Conservation (phyloP, 345 rosid genomes). For the Reutealis trisperma region DNA sequence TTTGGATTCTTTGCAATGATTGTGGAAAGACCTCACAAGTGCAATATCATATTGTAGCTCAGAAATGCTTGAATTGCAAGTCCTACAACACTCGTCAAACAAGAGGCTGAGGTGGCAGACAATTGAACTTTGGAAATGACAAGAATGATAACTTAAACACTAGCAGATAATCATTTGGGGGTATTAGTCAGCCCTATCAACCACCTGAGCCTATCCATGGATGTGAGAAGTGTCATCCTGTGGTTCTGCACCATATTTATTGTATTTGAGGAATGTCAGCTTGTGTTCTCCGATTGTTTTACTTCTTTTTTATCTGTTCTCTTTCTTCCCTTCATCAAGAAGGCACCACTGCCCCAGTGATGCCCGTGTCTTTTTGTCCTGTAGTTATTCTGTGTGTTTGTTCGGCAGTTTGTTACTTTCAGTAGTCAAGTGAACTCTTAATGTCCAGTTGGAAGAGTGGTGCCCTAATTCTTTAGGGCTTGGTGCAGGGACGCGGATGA, state of each 20-base stretch:
- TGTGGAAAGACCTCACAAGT: conserved; percentile 64
- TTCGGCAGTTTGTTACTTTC: no score
- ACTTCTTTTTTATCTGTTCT: background rate
- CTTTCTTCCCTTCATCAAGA: background rate
- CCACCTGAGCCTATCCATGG: background rate
- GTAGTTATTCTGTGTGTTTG: no score
- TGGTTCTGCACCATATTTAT: background rate
- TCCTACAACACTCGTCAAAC: conserved; percentile 84
- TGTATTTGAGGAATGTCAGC: background rate
- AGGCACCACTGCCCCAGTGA: no score
- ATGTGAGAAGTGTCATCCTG: background rate
- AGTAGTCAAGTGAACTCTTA: no score
- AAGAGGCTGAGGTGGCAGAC: conserved; percentile 25
- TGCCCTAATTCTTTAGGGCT: no score
- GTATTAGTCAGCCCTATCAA: background rate
- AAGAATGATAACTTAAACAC: background rate
- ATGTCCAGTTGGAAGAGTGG: no score
- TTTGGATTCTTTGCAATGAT: conserved; percentile 84
- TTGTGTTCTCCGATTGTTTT: background rate
- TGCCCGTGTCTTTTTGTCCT: no score
- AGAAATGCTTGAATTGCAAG: conserved; percentile 74
- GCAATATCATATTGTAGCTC: conserved; percentile 74
- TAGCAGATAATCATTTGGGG: background rate
- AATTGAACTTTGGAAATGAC: background rate
- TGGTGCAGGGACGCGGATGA: no score